Conservation (phyloP, 2,329 filamentous ascomycete genomes). For the Apiospora rasikravindrae region DNA sequence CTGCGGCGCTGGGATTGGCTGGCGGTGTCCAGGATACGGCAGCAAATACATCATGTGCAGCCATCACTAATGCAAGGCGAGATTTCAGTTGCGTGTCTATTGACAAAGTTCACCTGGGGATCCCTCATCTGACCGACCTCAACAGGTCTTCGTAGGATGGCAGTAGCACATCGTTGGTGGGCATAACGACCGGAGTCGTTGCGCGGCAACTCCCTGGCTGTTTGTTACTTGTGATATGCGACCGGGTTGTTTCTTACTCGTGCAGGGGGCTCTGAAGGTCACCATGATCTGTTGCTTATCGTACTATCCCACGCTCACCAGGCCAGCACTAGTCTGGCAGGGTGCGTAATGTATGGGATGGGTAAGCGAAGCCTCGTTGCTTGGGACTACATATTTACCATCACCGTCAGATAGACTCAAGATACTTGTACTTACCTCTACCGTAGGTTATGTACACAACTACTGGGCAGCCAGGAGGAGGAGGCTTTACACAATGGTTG, state of each 20-base stretch:
- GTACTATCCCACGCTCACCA: neutral
- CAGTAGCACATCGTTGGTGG: neutral
- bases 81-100: constrained; percentile 9
- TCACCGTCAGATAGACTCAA: neutral
- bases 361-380: neutral
- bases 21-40: constrained; percentile 9
- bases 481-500: neutral
- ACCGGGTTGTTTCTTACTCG: neutral
- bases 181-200: neutral
- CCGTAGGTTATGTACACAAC: no score
- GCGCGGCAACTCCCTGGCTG: neutral
- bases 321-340: neutral
- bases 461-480: neutral
- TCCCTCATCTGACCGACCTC: constrained; percentile 2
- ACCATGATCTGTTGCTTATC: constrained; percentile 12
- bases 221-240: neutral
- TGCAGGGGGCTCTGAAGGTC: neutral
- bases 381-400: neutral
- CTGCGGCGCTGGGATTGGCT: neutral
- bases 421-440: no score
- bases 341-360: neutral
- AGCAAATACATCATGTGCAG: constrained; percentile 17
- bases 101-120: neutral
- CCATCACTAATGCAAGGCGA: constrained; percentile 20
- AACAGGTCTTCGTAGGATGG: neutral